Evolutionary conservation across 1,139 yeast species (phyloP), one percentile per base, ranked within the genome.

Genomic region (Nakaseomyces glabratus): DNA sequence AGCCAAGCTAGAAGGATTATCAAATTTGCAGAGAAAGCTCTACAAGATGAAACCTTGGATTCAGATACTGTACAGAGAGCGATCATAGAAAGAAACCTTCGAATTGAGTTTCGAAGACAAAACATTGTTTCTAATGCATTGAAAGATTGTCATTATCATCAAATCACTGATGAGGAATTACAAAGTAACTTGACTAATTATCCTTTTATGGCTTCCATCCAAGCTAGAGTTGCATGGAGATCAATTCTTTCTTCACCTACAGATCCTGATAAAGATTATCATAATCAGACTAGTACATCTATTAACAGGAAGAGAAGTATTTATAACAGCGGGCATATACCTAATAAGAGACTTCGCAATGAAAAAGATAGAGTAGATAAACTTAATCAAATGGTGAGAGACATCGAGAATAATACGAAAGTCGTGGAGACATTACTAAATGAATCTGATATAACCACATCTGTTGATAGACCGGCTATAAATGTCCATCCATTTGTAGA

Each of bases 1-100:
- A 33, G 15, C 5, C 43, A 45, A 19, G 43, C 45, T 8, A 12
- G 14, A 15, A 40, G 39, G 21, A 24, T 45, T 10, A 33, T 42
- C 12, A 31, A 32, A 4, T 42, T 45, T 35, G 37, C 47, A 2
- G 31, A 36, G 14, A 16, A 22, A 13, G 30, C 40, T 9, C 7
- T 40, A 18, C n/a, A 21, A 7, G 20, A 11, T 10, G 29, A 15
- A 4, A 13, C 24, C 8, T n/a, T 24, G 11, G 12, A 20, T 17
- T 4, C 14, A 24, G 26, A 33, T 9, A 20, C 25, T 6, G 9
- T 30, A 11, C 21, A 26, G 22, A 31, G 42, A 19, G 32, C 38
- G 8, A 28, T 12, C 14, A 14, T 28, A 6, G 42, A 39, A 14
- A 24, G 15, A 6, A 13, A 24, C 15, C 24, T 28, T 12, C 18